A percentile compares a stretch with the other conserved stretches of the same genome.
Conservation (phyloP, 106 monocot species). For the Acanthochlamys bracteata region DNA sequence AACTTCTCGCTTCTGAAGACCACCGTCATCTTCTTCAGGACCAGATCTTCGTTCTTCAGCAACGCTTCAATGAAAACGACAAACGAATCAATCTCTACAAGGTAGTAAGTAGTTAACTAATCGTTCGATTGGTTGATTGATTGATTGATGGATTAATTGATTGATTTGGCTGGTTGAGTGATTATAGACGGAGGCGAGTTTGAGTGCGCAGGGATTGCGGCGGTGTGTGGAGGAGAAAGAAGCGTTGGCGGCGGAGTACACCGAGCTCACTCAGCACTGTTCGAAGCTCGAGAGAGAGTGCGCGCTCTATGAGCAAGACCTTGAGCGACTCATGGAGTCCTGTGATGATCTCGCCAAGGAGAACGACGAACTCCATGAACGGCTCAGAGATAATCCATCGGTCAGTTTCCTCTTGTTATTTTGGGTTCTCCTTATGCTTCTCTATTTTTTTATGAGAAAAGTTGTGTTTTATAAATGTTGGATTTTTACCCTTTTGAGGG, state of each 20-base stretch:
- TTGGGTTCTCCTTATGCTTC: background rate
- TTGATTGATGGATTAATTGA: background rate
- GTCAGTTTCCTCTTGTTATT: constrained; percentile 20
- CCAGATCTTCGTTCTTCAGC: constrained; percentile 58
- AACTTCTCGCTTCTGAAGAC: constrained; percentile 71
- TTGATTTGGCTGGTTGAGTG: background rate
- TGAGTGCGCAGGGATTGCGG: constrained; percentile 3
- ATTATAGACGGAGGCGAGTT: background rate
- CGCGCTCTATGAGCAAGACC: constrained; percentile 54
- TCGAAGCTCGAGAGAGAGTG: constrained; percentile 62
- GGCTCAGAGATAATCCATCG: constrained; percentile 19
- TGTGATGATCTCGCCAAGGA: constrained; percentile 61
- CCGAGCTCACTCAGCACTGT: constrained; percentile 28
- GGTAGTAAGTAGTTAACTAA: constrained; percentile 12
- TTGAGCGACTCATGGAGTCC: constrained; percentile 56
- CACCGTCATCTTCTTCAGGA: constrained; percentile 67
- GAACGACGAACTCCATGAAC: constrained; percentile 51
- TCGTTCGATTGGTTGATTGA: background rate
- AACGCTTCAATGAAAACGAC: constrained; percentile 41
- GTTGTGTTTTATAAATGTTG: too few relatives aligned
- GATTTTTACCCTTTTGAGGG: too few relatives aligned
- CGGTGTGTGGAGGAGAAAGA: constrained; percentile 51
- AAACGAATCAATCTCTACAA: constrained; percentile 40
- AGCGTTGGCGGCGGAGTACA: constrained; percentile 18
- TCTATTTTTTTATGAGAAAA: too few relatives aligned